A percentile compares a stretch with the other conserved stretches of the same genome.
Evolutionary conservation across 2,329 filamentous ascomycete species (phyloP).

Genomic region (Fusarium nisikadoi): DNA sequence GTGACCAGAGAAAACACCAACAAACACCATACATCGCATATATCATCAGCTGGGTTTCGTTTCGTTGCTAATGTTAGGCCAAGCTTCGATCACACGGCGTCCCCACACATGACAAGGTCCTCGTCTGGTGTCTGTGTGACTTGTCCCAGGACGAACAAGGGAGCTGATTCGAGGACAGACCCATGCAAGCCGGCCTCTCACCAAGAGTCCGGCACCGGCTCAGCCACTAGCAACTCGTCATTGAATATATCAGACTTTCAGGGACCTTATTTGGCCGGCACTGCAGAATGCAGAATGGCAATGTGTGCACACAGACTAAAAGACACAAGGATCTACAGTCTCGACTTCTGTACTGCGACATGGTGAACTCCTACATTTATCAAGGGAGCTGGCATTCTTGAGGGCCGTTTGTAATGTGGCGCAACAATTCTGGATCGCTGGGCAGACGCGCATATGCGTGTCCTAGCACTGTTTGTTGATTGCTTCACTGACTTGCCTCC

Average conservation of each 20-base stretch:
- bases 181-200: constrained; percentile 24
- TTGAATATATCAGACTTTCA: constrained; percentile 29
- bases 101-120: constrained; percentile 31
- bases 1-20: constrained; percentile 3
- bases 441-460: constrained; percentile 13
- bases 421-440: constrained; percentile 12
- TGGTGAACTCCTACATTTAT: constrained; percentile 9
- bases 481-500: constrained; percentile 28
- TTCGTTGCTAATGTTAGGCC: constrained; percentile 21
- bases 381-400: constrained; percentile 32
- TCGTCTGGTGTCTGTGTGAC: constrained; percentile 37
- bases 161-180: constrained; percentile 32
- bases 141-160: constrained; percentile 27
- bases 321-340: constrained; percentile 5
- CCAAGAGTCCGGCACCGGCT: constrained; percentile 26
- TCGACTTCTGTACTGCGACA: constrained; percentile 9
- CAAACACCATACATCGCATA: not conserved
- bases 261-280: constrained; percentile 14
- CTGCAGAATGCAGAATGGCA: constrained; percentile 5
- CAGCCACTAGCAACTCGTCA: constrained; percentile 37
- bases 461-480: constrained; percentile 29
- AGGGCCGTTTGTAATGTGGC: constrained; percentile 18
- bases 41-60: constrained; percentile 22
- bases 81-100: constrained; percentile 40
- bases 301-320: not conserved